A percentile compares a stretch with the other conserved stretches of the same genome.
phyloP scores from a whole-genome alignment of 179 eudicot genomes.

The Spergularia azorica region DNA sequence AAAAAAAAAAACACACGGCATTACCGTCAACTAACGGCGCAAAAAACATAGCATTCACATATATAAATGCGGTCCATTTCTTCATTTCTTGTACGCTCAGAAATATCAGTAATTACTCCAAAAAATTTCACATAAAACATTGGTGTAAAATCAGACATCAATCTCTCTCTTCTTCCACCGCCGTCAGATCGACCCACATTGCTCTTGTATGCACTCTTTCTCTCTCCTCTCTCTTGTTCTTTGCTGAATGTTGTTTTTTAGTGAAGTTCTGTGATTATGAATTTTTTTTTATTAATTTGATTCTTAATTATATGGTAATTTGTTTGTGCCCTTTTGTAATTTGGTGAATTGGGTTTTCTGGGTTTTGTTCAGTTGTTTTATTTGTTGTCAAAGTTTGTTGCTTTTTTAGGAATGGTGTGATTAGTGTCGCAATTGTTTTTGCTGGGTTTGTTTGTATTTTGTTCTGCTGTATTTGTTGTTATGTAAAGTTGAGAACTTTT shows the following conservation, averaged over 20 bases:
- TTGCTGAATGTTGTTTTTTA: background rate
- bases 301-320: background rate
- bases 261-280: too few species aligned
- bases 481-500: constrained; percentile 3
- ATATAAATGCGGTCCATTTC: background rate
- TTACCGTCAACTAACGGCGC: constrained; percentile 17
- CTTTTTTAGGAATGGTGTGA: background rate
- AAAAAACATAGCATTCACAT: background rate
- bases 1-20: background rate
- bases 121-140: background rate
- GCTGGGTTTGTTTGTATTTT: background rate
- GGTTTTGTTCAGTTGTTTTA: constrained; percentile 21
- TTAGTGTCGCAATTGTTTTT: background rate
- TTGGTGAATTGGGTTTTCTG: constrained; percentile 28
- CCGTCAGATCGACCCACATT: constrained; percentile 30
- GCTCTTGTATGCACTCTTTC: constrained; percentile 21
- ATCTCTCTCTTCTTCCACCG: constrained; percentile 2
- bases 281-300: background rate
- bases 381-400: background rate
- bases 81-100: too few species aligned
- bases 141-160: background rate
- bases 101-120: background rate
- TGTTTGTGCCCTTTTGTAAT: constrained; percentile 3
- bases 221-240: background rate
- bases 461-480: background rate